These are phyloP conservation scores for Leonotis leonurus DNA, from an alignment of 257 asterid genomes.

Conservation along the genomic window DNA sequence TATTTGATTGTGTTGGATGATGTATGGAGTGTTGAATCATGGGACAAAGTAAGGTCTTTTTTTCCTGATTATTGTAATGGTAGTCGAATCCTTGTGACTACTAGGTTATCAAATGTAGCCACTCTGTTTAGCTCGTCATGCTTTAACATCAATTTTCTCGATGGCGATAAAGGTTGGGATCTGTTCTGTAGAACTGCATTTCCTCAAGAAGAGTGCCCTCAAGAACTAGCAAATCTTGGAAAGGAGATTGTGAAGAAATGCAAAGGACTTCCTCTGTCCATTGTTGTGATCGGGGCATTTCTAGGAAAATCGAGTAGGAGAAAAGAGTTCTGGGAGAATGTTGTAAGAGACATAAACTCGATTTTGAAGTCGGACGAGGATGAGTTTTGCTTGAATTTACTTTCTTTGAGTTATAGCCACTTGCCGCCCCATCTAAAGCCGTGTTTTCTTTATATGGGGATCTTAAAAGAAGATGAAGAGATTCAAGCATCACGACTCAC, in stretches of 20 bases:
- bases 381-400: not conserved
- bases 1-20: not conserved
- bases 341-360: not conserved
- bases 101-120: not conserved
- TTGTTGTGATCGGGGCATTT: not conserved
- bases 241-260: not conserved
- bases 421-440: not conserved
- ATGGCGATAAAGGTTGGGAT: not conserved
- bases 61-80: not conserved
- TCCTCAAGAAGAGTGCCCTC: not conserved
- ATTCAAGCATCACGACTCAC: not conserved
- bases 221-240: not conserved
- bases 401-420: not conserved
- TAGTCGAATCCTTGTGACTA: not conserved
- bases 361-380: not conserved
- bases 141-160: not conserved
- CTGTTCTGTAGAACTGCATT: not conserved
- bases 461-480: not conserved
- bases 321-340: not conserved
- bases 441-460: slow-evolving; percentile 2
- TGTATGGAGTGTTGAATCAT: not conserved
- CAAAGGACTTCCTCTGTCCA: not conserved
- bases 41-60: not conserved
- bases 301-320: not conserved
- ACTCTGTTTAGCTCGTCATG: not conserved